Evolutionary conservation across 2,329 filamentous ascomycete species (phyloP).

Genomic region (Calonectria fujianensis): DNA sequence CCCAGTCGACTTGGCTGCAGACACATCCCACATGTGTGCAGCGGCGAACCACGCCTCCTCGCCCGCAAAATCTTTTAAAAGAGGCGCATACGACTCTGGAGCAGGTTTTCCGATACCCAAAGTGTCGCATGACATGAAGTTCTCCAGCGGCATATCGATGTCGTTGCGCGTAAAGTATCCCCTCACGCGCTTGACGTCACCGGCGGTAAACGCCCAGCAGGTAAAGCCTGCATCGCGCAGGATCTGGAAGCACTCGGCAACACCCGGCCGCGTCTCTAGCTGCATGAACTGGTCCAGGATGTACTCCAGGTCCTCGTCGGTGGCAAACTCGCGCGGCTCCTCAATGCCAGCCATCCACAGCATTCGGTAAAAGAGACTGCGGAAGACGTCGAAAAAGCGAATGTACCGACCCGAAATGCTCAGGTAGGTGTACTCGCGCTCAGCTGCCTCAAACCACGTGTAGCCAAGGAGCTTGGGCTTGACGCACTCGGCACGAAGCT

Average conservation of each 20-base stretch:
- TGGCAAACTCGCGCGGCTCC: constrained; percentile 64
- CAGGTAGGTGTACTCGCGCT: constrained; percentile 71
- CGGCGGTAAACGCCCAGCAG: constrained; percentile 73
- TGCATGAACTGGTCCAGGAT: constrained; percentile 62
- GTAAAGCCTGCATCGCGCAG: constrained; percentile 68
- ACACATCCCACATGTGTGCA: constrained; percentile 77
- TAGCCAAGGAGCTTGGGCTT: constrained; percentile 66
- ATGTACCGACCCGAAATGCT: constrained; percentile 65
- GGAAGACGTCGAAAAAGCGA: constrained; percentile 65
- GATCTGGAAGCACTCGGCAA: constrained; percentile 63
- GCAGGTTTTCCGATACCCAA: constrained; percentile 70
- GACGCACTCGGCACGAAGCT: constrained; percentile 62
- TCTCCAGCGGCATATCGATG: constrained; percentile 69
- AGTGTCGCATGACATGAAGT: constrained; percentile 71
- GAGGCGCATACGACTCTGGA: constrained; percentile 65
- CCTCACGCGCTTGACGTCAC: constrained; percentile 68
- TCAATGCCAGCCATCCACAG: constrained; percentile 65
- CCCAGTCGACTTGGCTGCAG: constrained; percentile 69
- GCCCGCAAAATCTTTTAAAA: constrained; percentile 64
- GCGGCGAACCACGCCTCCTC: constrained; percentile 73
- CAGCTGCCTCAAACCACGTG: constrained; percentile 67
- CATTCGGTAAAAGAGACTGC: constrained; percentile 68
- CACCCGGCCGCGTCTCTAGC: constrained; percentile 62
- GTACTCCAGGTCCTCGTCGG: constrained; percentile 63
- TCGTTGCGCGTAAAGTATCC: constrained; percentile 71